phyloP scores from a whole-genome alignment of 2,329 filamentous ascomycete genomes.

The Pseudocercospora fijiensis region DNA sequence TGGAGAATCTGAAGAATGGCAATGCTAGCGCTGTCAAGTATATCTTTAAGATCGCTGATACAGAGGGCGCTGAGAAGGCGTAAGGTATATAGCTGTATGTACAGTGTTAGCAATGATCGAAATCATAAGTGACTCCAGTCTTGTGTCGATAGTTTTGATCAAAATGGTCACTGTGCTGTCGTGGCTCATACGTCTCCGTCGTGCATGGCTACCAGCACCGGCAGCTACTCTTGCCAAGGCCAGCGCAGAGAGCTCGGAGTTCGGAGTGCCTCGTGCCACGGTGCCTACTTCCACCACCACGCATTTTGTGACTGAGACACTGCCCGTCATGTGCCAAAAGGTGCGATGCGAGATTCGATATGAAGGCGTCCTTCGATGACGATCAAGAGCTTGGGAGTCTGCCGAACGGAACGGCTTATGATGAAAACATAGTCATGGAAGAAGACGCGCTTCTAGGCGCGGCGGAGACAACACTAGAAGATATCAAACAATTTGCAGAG shows the following conservation, averaged over 20 bases:
- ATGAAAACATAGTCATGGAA: neutral
- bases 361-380: neutral
- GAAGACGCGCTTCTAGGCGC: conserved; percentile 4
- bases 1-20: conserved; percentile 59
- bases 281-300: neutral
- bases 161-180: no score
- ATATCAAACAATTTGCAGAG: neutral
- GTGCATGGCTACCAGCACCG: no score
- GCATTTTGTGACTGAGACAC: neutral
- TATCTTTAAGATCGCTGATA: conserved; percentile 58
- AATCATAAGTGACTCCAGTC: no score
- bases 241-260: neutral
- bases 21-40: conserved; percentile 67
- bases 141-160: neutral
- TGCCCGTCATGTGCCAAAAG: neutral
- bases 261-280: neutral
- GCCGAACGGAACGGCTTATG: neutral
- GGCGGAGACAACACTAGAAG: neutral
- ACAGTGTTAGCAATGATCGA: no score
- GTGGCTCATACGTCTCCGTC: no score
- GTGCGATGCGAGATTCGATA: neutral
- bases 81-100: neutral
- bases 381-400: neutral
- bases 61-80: conserved; percentile 29
- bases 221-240: neutral